These are phyloP conservation scores for Fusarium avenaceum DNA, from an alignment of 2,329 filamentous ascomycete species.

Conservation along the genomic window DNA sequence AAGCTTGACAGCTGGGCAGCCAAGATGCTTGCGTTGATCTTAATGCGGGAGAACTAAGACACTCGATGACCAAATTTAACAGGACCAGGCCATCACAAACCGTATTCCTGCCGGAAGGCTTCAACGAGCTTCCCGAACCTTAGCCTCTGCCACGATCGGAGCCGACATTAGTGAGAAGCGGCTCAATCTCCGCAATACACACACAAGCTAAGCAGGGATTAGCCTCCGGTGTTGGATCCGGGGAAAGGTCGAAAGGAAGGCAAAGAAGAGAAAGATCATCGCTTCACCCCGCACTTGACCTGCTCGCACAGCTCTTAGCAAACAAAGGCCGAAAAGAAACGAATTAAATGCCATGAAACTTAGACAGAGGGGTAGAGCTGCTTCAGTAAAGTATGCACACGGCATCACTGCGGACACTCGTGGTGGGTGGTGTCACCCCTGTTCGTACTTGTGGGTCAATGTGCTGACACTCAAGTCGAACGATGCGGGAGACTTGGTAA, in stretches of 20 bases:
- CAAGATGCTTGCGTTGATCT: not conserved
- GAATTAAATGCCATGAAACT: not conserved
- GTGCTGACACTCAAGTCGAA: conserved; percentile 31
- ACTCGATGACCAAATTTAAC: not conserved
- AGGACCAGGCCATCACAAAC: not conserved
- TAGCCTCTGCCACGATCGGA: conserved; percentile 15
- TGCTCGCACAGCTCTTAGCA: not conserved
- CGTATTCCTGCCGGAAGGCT: not conserved
- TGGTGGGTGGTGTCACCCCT: conserved; percentile 2
- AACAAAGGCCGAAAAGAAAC: not conserved
- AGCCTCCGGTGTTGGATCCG: not conserved
- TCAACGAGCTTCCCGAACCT: not conserved
- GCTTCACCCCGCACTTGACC: conserved; percentile 29
- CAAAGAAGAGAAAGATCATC: conserved; percentile 22
- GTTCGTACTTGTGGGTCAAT: conserved; percentile 28
- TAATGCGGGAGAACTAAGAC: not conserved
- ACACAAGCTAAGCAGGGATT: conserved; percentile 14
- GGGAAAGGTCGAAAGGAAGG: conserved; percentile 21
- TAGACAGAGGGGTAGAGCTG: not conserved
- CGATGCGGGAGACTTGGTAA: conserved; percentile 9
- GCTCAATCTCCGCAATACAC: conserved; percentile 19
- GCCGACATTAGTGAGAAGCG: conserved; percentile 11
- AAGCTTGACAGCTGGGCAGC: no score
- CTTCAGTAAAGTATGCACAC: not conserved
- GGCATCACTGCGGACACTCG: conserved; percentile 23